These are phyloP conservation scores for Rhizopogon parksii DNA, from an alignment of 1,284 basidiomycete species.

Conservation along the genomic window DNA sequence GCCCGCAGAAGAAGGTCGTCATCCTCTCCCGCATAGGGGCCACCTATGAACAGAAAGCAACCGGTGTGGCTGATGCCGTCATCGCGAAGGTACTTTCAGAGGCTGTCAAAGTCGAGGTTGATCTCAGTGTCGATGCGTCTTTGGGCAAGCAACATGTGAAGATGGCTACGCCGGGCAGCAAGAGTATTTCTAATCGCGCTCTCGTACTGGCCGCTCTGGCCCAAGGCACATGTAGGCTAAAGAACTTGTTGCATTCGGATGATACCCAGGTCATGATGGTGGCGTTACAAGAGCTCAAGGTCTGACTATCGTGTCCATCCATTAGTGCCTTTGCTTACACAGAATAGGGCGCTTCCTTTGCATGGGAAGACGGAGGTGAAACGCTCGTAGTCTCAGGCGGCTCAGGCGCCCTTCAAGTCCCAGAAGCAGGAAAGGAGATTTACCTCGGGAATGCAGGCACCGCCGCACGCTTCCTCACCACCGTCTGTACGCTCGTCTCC, in stretches of 20 bases:
- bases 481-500: constrained; percentile 83
- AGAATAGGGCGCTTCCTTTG: constrained; percentile 73
- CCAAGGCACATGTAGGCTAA: constrained; percentile 81
- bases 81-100: constrained; percentile 80
- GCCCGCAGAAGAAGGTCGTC: constrained; percentile 85
- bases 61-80: constrained; percentile 72
- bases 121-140: not conserved
- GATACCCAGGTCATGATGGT: constrained; percentile 99
- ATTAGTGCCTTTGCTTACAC: constrained; percentile 10
- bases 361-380: constrained; percentile 92
- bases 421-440: constrained; percentile 75
- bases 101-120: constrained; percentile 64
- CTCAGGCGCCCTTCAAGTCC: constrained; percentile 72
- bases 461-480: constrained; percentile 95
- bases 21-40: constrained; percentile 86
- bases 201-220: constrained; percentile 91
- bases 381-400: constrained; percentile 91
- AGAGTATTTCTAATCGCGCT: constrained; percentile 95
- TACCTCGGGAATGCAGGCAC: constrained; percentile 98
- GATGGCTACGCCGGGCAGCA: constrained; percentile 92
- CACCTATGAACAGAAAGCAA: constrained; percentile 90
- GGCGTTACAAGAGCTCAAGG: constrained; percentile 82
- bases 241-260: constrained; percentile 92
- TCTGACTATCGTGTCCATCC: constrained; percentile 25
- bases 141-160: constrained; percentile 49